Percentiles rank a stretch among this genome's conserved stretches.
These are phyloP conservation scores for Ettlia oleoabundans DNA, from an alignment of 139 green algal species.

Conservation along the genomic window DNA sequence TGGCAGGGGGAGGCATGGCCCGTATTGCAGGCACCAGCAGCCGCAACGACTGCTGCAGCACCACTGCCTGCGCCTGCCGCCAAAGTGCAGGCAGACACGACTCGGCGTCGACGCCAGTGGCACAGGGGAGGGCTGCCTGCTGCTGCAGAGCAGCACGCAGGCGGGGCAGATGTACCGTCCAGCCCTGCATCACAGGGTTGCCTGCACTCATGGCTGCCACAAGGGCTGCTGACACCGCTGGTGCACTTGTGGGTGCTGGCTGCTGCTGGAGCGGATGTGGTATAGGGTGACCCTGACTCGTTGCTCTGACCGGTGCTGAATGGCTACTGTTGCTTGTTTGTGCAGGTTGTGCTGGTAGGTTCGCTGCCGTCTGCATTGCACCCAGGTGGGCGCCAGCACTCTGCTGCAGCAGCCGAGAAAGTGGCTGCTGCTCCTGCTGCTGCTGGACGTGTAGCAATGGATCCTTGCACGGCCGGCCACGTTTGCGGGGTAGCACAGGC, in stretches of 20 bases:
- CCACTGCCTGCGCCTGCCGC: constrained; percentile 58
- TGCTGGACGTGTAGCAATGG: not conserved
- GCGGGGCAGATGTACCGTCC: not conserved
- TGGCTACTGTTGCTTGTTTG: not conserved
- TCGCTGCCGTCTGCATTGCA: no score
- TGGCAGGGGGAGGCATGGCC: constrained; percentile 57
- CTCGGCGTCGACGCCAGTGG: not conserved
- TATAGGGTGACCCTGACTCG: no score
- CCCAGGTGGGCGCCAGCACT: no score
- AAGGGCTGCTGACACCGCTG: not conserved
- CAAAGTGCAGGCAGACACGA: constrained; percentile 42
- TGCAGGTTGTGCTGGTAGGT: no score
- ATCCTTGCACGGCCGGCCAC: not conserved
- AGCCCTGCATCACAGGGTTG: not conserved
- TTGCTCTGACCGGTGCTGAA: not conserved
- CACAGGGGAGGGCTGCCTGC: not conserved
- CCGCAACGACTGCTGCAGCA: constrained; percentile 41
- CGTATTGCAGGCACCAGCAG: constrained; percentile 59
- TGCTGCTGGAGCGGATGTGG: not conserved
- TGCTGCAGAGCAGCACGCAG: not conserved
- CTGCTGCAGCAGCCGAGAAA: no score
- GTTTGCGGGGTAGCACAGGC: not conserved
- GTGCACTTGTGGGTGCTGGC: not conserved
- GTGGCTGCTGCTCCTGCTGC: not conserved
- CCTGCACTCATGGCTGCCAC: not conserved